These are phyloP conservation scores for Fusarium torulosum DNA, from an alignment of 2,329 filamentous ascomycete species.

Conservation along the genomic window DNA sequence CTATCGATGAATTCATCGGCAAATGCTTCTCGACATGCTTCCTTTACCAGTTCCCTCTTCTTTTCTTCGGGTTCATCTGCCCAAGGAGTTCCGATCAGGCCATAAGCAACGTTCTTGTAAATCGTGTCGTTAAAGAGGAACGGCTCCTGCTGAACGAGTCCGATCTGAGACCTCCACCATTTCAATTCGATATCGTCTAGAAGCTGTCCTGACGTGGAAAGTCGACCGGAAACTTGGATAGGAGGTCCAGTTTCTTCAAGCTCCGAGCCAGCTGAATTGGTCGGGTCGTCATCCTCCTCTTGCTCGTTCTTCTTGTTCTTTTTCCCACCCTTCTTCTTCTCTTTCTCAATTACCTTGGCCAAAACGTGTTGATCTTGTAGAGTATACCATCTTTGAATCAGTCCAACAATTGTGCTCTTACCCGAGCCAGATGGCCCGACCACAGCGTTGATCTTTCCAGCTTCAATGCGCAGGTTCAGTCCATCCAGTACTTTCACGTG, in stretches of 20 bases:
- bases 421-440: conserved; percentile 80
- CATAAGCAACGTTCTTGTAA: conserved; percentile 71
- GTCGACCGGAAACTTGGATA: conserved; percentile 60
- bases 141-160: conserved; percentile 76
- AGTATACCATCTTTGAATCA: conserved; percentile 80
- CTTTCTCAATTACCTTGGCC: conserved; percentile 62
- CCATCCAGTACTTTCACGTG: conserved; percentile 73
- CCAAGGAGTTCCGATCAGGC: conserved; percentile 66
- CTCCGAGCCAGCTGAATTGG: conserved; percentile 49
- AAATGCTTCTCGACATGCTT: conserved; percentile 75
- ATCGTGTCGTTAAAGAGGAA: conserved; percentile 77
- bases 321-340: conserved; percentile 60
- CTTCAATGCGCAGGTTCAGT: conserved; percentile 68
- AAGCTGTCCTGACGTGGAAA: conserved; percentile 66
- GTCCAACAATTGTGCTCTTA: conserved; percentile 79
- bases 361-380: conserved; percentile 66
- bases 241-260: conserved; percentile 57
- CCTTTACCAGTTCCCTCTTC: conserved; percentile 70
- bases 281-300: conserved; percentile 47
- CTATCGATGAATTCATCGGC: conserved; percentile 76
- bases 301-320: conserved; percentile 56
- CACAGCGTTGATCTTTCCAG: conserved; percentile 78
- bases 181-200: conserved; percentile 71
- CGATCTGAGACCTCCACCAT: conserved; percentile 73
- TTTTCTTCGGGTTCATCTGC: conserved; percentile 65